Percentiles rank a stretch among this genome's conserved stretches.
phyloP scores from a whole-genome alignment of 2,329 filamentous ascomycete species.

The Hymenoscyphus occultus region DNA sequence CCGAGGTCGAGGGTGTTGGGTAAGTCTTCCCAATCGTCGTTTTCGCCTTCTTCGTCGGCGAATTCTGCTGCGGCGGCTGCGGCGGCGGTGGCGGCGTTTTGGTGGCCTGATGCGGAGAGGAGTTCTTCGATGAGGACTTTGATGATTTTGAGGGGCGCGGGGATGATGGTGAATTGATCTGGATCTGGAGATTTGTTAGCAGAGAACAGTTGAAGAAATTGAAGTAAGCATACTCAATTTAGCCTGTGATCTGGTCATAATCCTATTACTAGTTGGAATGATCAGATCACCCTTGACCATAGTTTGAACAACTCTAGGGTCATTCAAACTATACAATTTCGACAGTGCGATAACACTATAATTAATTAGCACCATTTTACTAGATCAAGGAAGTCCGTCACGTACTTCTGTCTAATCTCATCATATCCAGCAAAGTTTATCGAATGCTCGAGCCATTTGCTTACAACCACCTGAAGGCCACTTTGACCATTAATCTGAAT shows the following conservation, averaged over 20 bases:
- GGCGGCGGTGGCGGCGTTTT: constrained; percentile 53
- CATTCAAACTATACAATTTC: constrained; percentile 84
- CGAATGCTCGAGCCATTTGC: constrained; percentile 97
- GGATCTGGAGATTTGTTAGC: constrained; percentile 56
- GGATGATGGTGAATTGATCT: constrained; percentile 82
- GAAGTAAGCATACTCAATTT: constrained; percentile 62
- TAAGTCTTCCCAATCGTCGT: constrained; percentile 88
- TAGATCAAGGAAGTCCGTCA: constrained; percentile 18
- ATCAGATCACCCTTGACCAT: constrained; percentile 91
- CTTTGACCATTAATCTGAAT: constrained; percentile 76
- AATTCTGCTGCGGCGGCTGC: constrained; percentile 56
- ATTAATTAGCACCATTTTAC: constrained; percentile 34
- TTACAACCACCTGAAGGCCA: constrained; percentile 83
- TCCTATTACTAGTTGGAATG: constrained; percentile 71
- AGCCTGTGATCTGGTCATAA: constrained; percentile 90
- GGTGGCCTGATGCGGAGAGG: constrained; percentile 70
- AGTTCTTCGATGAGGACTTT: constrained; percentile 95
- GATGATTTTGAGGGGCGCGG: constrained; percentile 89
- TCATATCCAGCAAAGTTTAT: constrained; percentile 98
- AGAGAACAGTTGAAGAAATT: constrained; percentile 20
- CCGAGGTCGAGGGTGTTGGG: constrained; percentile 73
- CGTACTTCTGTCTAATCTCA: constrained; percentile 92
- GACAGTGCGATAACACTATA: constrained; percentile 83
- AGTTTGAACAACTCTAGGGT: constrained; percentile 73
- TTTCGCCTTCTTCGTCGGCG: constrained; percentile 65